Conservation (phyloP, 1,139 yeast species). For the Pichia sp. region DNA sequence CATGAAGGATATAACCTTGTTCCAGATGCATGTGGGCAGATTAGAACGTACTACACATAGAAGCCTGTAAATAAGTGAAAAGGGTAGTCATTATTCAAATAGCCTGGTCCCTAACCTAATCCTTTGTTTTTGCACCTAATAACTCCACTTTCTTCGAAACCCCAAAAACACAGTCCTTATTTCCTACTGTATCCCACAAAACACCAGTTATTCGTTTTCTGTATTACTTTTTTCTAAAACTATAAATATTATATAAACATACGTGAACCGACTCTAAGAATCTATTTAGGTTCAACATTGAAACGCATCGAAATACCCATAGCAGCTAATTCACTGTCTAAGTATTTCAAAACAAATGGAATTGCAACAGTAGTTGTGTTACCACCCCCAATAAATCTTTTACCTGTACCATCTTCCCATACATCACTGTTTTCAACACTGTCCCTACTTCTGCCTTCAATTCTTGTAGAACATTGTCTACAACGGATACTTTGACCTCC, state of each 20-base stretch:
- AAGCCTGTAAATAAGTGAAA: too few relatives aligned
- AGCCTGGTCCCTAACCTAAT: too few relatives aligned
- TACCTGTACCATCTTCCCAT: conserved; percentile 98
- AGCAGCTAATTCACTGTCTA: conserved; percentile 93
- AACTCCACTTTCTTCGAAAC: too few relatives aligned
- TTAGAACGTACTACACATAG: too few relatives aligned
- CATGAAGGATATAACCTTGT: too few relatives aligned
- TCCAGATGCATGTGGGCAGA: too few relatives aligned
- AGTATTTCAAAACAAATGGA: conserved; percentile 91
- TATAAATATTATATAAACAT: not conserved
- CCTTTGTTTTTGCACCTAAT: too few relatives aligned
- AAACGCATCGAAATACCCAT: conserved; percentile 95
- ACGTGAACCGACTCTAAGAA: not conserved
- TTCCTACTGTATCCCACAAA: too few relatives aligned
- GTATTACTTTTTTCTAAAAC: not conserved
- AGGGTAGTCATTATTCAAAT: too few relatives aligned
- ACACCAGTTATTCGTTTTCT: too few relatives aligned
- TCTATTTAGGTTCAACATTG: conserved; percentile 58
- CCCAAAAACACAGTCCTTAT: too few relatives aligned
- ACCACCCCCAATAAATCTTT: conserved; percentile 83
- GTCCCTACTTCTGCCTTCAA: conserved; percentile 36
- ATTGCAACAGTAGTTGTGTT: conserved; percentile 91
- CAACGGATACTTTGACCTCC: conserved; percentile 72
- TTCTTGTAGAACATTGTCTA: conserved; percentile 78
- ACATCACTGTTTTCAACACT: conserved; percentile 61